phyloP scores from a whole-genome alignment of 2,329 filamentous ascomycete species.

The Xylaria sp. region DNA sequence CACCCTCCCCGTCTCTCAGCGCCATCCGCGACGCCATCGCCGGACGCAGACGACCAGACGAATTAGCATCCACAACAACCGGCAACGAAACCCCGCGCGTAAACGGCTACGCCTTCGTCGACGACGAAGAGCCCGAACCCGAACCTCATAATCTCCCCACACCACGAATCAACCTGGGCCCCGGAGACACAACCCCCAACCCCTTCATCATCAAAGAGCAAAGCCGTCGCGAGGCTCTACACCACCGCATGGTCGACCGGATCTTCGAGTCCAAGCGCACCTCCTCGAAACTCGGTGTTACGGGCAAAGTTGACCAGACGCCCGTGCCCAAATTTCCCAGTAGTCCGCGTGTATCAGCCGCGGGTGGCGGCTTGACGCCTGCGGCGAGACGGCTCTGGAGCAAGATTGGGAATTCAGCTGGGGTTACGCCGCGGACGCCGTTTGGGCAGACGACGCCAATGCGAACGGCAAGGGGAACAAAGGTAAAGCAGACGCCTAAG shows the following conservation, averaged over 20 bases:
- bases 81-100: slow-evolving; percentile 78
- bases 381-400: slow-evolving; percentile 66
- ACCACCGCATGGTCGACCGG: slow-evolving; percentile 80
- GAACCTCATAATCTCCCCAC: slow-evolving; percentile 30
- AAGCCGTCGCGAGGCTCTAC: slow-evolving; percentile 71
- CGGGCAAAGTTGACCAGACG: slow-evolving; percentile 52
- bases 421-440: slow-evolving; percentile 34
- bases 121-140: slow-evolving; percentile 62
- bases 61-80: slow-evolving; percentile 54
- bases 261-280: slow-evolving; percentile 67
- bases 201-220: slow-evolving; percentile 76
- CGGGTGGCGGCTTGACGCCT: slow-evolving; percentile 57
- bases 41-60: slow-evolving; percentile 58
- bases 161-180: slow-evolving; percentile 52
- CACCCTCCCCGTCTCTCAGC: slow-evolving; percentile 76
- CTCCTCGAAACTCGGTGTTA: slow-evolving; percentile 53
- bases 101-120: slow-evolving; percentile 91
- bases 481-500: slow-evolving; percentile 34
- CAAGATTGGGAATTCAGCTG: slow-evolving; percentile 46
- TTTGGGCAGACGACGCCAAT: slow-evolving; percentile 39
- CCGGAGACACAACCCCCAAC: slow-evolving; percentile 60
- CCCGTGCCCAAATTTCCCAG: slow-evolving; percentile 67
- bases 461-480: slow-evolving; percentile 31
- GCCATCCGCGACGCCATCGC: slow-evolving; percentile 80
- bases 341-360: slow-evolving; percentile 50